These are phyloP conservation scores for Periconia sp. DNA, from an alignment of 2,329 filamentous ascomycete species.

Conservation along the genomic window DNA sequence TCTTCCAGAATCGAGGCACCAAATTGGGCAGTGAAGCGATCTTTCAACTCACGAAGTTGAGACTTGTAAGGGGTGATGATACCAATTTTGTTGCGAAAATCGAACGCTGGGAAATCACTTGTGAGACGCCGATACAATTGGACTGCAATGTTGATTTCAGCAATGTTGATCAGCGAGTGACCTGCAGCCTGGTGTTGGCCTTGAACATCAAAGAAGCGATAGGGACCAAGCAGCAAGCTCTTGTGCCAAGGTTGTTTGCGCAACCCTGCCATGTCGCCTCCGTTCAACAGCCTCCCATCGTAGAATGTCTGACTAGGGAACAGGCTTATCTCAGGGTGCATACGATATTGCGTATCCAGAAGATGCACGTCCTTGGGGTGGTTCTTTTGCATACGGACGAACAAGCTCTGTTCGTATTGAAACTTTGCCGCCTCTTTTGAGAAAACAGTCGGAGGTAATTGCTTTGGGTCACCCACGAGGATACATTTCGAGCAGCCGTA, in stretches of 20 bases:
- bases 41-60: slow-evolving; percentile 78
- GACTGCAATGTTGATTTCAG: slow-evolving; percentile 84
- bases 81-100: slow-evolving; percentile 82
- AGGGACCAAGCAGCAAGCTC: slow-evolving; percentile 80
- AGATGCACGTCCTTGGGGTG: slow-evolving; percentile 86
- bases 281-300: slow-evolving; percentile 82
- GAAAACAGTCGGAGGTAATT: slow-evolving; percentile 91
- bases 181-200: slow-evolving; percentile 86
- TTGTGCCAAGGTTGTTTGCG: slow-evolving; percentile 84
- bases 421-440: slow-evolving; percentile 90
- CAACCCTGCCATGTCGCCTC: slow-evolving; percentile 75
- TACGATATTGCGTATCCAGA: slow-evolving; percentile 97
- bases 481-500: slow-evolving; percentile 97
- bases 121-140: slow-evolving; percentile 79
- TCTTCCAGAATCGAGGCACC: slow-evolving; percentile 73
- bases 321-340: slow-evolving; percentile 94
- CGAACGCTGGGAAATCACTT: slow-evolving; percentile 66
- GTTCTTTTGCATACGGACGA: slow-evolving; percentile 96
- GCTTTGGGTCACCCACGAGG: slow-evolving; percentile 95
- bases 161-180: slow-evolving; percentile 86
- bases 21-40: slow-evolving; percentile 71
- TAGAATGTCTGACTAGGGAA: slow-evolving; percentile 95
- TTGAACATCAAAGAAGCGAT: slow-evolving; percentile 95
- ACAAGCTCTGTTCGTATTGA: slow-evolving; percentile 96
- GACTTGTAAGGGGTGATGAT: slow-evolving; percentile 99